These are phyloP conservation scores for Rhizopus arrhizus DNA, from an alignment of 371 early-diverging fungal genomes.

Conservation along the genomic window DNA sequence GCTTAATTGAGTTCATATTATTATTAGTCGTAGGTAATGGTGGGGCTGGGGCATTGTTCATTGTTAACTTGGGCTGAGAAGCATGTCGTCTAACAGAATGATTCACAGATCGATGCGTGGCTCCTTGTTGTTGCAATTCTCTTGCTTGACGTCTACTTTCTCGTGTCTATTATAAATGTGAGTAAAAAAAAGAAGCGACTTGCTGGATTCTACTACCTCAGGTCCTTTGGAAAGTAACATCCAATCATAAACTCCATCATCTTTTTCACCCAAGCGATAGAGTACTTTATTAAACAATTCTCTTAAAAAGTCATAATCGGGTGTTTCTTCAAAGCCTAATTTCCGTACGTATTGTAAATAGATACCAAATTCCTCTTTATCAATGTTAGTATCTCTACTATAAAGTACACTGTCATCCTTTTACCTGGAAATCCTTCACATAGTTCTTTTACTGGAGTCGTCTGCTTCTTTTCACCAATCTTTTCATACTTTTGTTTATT, in stretches of 20 bases:
- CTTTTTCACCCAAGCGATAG: slow-evolving; percentile 70
- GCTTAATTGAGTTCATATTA: neutral
- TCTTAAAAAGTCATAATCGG: slow-evolving; percentile 92
- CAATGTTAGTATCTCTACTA: neutral
- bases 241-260: slow-evolving; percentile 96
- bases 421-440: slow-evolving; percentile 87
- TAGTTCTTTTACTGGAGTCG: slow-evolving; percentile 87
- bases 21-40: slow-evolving; percentile 18
- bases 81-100: slow-evolving; percentile 31
- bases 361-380: slow-evolving; percentile 82
- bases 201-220: slow-evolving; percentile 42
- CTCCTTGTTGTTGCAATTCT: slow-evolving; percentile 22
- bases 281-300: slow-evolving; percentile 87
- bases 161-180: slow-evolving; percentile 20
- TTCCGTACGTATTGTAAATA: slow-evolving; percentile 93
- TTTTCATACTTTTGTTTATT: slow-evolving; percentile 99
- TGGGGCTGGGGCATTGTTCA: slow-evolving; percentile 13
- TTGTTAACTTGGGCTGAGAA: slow-evolving; percentile 27
- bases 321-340: slow-evolving; percentile 95
- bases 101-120: slow-evolving; percentile 19
- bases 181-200: slow-evolving; percentile 12
- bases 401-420: neutral
- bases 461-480: slow-evolving; percentile 98
- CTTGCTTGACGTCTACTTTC: slow-evolving; percentile 33
- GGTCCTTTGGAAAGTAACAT: slow-evolving; percentile 71